These are phyloP conservation scores for Amaranthus cruentus DNA, from an alignment of 148 eudicot genomes.

Conservation along the genomic window DNA sequence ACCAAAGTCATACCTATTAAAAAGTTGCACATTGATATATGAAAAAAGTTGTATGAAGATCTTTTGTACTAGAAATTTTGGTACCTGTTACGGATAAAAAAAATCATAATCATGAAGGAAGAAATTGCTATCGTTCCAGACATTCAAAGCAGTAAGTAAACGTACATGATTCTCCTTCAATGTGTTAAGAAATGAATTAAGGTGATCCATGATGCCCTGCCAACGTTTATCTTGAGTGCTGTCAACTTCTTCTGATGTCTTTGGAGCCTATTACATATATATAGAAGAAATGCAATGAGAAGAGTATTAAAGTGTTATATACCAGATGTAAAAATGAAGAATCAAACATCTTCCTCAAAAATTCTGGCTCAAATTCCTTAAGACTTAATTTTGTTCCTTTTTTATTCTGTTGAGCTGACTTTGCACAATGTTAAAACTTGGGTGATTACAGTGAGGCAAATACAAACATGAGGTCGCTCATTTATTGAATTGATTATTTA, in stretches of 20 bases:
- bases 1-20: slow-evolving; percentile 57
- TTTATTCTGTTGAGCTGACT: too few species aligned
- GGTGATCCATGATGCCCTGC: slow-evolving; percentile 50
- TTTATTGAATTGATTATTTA: background rate
- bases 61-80: slow-evolving; percentile 60
- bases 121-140: slow-evolving; percentile 1
- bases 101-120: background rate
- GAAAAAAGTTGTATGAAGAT: slow-evolving; percentile 58
- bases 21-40: slow-evolving; percentile 67
- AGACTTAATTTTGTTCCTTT: background rate
- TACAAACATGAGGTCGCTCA: background rate
- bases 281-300: background rate
- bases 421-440: background rate
- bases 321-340: background rate
- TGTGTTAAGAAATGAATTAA: slow-evolving; percentile 46
- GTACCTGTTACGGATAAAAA: slow-evolving; percentile 49
- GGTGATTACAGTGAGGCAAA: background rate
- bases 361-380: background rate
- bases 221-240: slow-evolving; percentile 41
- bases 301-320: slow-evolving; percentile 9
- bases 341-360: background rate
- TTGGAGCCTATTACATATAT: slow-evolving; percentile 40
- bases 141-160: slow-evolving; percentile 1
- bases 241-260: slow-evolving; percentile 28
- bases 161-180: slow-evolving; percentile 74